Percentiles rank a stretch among this genome's conserved stretches.
These are phyloP conservation scores for Cylindrotheca fusiformis DNA, from an alignment of 108 stramenopile genomes.

Conservation along the genomic window DNA sequence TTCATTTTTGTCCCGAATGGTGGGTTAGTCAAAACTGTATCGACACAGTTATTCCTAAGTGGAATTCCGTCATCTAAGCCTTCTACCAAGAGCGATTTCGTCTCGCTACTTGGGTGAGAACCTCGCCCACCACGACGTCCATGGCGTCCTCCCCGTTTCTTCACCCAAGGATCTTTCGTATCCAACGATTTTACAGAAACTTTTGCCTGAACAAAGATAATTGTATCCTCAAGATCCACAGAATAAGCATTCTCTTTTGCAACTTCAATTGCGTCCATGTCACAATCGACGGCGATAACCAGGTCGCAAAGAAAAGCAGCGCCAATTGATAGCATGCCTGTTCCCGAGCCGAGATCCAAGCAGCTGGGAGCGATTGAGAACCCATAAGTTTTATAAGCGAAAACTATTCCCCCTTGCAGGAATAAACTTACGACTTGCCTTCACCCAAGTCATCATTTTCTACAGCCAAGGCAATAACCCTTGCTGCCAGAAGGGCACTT, in stretches of 20 bases:
- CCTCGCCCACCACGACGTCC: constrained; percentile 35
- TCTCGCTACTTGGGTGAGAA: constrained; percentile 17
- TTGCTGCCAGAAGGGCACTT: constrained; percentile 18
- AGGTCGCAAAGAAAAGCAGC: constrained; percentile 56
- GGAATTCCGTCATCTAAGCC: constrained; percentile 68
- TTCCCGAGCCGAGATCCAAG: constrained; percentile 94
- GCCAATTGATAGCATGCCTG: constrained; percentile 86
- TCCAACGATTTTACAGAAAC: constrained; percentile 19
- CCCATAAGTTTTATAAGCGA: too few species aligned
- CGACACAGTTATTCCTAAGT: constrained; percentile 53
- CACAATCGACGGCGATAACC: constrained; percentile 83
- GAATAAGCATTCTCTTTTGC: constrained; percentile 62
- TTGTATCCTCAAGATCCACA: constrained; percentile 27
- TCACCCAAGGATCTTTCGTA: too few species aligned
- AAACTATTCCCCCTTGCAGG: constrained; percentile 55
- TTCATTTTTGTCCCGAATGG: constrained; percentile 91
- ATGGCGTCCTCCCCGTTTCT: constrained; percentile 10
- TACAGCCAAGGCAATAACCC: constrained; percentile 61
- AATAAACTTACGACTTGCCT: too few species aligned
- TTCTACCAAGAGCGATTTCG: constrained; percentile 15
- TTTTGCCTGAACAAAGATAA: constrained; percentile 48
- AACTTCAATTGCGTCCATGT: constrained; percentile 67
- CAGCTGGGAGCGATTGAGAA: too few species aligned
- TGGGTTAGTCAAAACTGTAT: constrained; percentile 84
- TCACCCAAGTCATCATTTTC: constrained; percentile 63